A percentile compares a stretch with the other conserved stretches of the same genome.
phyloP scores from a whole-genome alignment of 805 yeast genomes.

The Metschnikowia amazonensis region DNA sequence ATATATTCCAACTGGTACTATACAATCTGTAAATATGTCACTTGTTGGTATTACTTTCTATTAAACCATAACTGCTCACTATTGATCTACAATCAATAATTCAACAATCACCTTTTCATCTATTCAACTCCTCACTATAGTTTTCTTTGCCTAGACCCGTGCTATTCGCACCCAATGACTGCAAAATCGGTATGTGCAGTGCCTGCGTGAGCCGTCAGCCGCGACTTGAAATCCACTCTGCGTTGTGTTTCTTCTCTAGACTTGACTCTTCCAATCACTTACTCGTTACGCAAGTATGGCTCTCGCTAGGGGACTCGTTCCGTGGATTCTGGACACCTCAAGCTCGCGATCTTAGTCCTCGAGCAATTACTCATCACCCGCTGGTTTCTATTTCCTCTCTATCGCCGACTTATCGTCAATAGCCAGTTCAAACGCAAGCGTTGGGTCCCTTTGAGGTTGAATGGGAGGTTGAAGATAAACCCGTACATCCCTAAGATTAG shows the following conservation, averaged over 20 bases:
- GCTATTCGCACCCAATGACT: too few species aligned
- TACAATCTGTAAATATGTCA: too few species aligned
- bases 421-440: slow-evolving; percentile 2
- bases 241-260: neutral
- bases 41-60: too few species aligned
- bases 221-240: too few species aligned
- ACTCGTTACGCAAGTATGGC: slow-evolving; percentile 13
- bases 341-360: neutral
- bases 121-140: too few species aligned
- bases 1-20: too few species aligned
- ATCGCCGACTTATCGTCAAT: slow-evolving; percentile 3
- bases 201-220: too few species aligned
- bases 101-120: too few species aligned
- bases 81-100: too few species aligned
- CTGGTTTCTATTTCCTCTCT: neutral
- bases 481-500: slow-evolving; percentile 17
- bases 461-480: slow-evolving; percentile 1
- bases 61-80: too few species aligned
- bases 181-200: neutral
- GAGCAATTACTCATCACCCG: neutral
- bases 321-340: neutral
- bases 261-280: slow-evolving; percentile 14
- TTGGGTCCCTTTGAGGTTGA: slow-evolving; percentile 4
- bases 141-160: too few species aligned
- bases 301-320: neutral